Conservation (phyloP, 2,329 filamentous ascomycete genomes). For the Drechslerella stenobrocha region DNA sequence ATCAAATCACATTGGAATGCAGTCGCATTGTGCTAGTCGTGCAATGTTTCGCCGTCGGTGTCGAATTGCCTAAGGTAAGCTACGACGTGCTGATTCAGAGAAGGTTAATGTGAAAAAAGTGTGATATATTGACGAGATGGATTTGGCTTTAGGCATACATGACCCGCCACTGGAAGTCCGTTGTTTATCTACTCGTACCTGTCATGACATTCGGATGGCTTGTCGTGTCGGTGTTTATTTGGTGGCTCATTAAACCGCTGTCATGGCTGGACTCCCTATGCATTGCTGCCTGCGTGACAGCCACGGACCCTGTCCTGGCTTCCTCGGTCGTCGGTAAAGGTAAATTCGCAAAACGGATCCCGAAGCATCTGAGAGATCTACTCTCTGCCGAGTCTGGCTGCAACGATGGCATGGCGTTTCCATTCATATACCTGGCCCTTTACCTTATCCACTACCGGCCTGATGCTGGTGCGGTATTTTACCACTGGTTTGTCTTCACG, state of each 20-base stretch:
- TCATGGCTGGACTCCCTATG: conserved; percentile 88
- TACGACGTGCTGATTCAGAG: neutral
- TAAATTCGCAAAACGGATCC: conserved; percentile 96
- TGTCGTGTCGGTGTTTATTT: conserved; percentile 88
- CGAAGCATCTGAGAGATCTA: conserved; percentile 93
- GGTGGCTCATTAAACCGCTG: conserved; percentile 79
- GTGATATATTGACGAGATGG: neutral
- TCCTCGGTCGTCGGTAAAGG: conserved; percentile 98
- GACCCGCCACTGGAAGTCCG: conserved; percentile 96
- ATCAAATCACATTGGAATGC: conserved; percentile 86
- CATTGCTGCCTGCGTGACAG: conserved; percentile 89
- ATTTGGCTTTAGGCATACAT: conserved; percentile 67
- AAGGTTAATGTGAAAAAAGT: neutral
- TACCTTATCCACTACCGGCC: conserved; percentile 84
- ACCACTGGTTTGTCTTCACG: conserved; percentile 85
- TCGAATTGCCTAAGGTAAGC: conserved; percentile 73
- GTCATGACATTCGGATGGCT: conserved; percentile 98
- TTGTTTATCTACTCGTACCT: conserved; percentile 81
- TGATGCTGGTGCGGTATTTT: conserved; percentile 69
- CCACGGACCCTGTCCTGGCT: conserved; percentile 92
- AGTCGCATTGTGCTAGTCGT: conserved; percentile 86
- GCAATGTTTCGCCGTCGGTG: conserved; percentile 87
- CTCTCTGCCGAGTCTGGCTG: conserved; percentile 96
- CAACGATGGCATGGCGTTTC: conserved; percentile 99
- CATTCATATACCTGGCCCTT: conserved; percentile 88